Conservation (phyloP, 805 yeast genomes). For the Schwanniomyces vanrijiae region DNA sequence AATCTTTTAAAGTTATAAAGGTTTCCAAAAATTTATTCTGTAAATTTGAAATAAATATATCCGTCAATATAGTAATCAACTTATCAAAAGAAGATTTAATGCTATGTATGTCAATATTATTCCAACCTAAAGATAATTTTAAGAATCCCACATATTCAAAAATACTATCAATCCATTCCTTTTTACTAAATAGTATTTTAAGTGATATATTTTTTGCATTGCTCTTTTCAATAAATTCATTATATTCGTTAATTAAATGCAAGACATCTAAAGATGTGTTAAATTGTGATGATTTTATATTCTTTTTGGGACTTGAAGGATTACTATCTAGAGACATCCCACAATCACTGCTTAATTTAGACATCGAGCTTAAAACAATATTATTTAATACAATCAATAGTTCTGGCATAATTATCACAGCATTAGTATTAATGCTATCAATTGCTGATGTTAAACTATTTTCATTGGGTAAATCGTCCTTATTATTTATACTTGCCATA, state of each 20-base stretch:
- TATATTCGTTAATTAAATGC: conserved; percentile 35
- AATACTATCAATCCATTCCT: conserved; percentile 38
- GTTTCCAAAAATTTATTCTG: conserved; percentile 20
- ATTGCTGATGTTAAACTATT: conserved; percentile 1
- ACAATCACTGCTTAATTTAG: conserved; percentile 23
- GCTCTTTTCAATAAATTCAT: conserved; percentile 30
- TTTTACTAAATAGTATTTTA: conserved; percentile 21
- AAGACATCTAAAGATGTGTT: conserved; percentile 30
- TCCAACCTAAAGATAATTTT: conserved; percentile 25
- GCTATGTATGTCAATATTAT: conserved; percentile 14
- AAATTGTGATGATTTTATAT: conserved; percentile 12
- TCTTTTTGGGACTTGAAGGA: conserved; percentile 30
- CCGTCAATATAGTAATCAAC: conserved; percentile 32
- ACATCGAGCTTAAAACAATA: conserved; percentile 32
- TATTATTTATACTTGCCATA: conserved; percentile 31
- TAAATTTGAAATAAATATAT: conserved; percentile 33
- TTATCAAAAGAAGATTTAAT: conserved; percentile 22
- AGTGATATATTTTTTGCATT: conserved; percentile 22
- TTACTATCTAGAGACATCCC: conserved; percentile 34
- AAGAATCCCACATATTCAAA: conserved; percentile 39
- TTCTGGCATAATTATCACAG: conserved; percentile 42
- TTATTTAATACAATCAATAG: conserved; percentile 38
- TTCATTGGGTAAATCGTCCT: conserved; percentile 1
- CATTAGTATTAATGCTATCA: conserved; percentile 10
- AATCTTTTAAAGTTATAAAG: conserved; percentile 28